Evolutionary conservation across 164 flowering plant genomes (phyloP), one percentile per base, ranked within the genome.

Genomic region (Hamamelis virginiana): DNA sequence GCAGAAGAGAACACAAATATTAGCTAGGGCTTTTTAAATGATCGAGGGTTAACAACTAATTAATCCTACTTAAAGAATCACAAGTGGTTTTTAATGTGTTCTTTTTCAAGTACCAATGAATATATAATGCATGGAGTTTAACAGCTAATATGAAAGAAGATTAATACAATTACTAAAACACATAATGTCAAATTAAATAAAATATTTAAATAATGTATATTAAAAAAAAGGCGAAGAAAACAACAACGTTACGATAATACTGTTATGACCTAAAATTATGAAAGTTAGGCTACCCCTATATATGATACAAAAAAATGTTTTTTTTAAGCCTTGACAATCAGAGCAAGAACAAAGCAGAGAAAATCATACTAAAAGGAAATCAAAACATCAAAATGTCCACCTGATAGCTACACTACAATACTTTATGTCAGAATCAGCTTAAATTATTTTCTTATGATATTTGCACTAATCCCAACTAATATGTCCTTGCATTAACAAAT

Each of bases 151-250:
- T 33, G 4, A 33, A 33, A 33, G 41, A 33, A 33, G 41, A 33
- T 33, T 33, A 33, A n/a, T n/a, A n/a, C n/a, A n/a, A n/a, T 6
- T 6, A 33, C 41, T 33, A 6, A 33, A 33, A 33, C 2, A 6
- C 41, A 2, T 33, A 33, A 33, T 2, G 41, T 33, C 41, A 33
- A 33, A 33, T 33, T 33, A 33, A 33, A 33, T 33, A 2, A 33
- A 33, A 33, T 33, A 33, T 33, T 33, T 33, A 33, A 33, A 2
- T 33, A 33, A 2, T 33, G 41, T n/a, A 6, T 33, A 33, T 2
- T 33, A 33, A 33, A 33, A 61, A 43, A 62, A 23, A 68, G 67
- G 69, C 56, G 69, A 64, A 56, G 72, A 68, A 62, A 63, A 64
- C 72, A 48, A 73, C 64, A 69, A 1, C 28, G 28, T 55, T 27